Base-by-base conservation (phyloP, 2,329 filamentous ascomycete species). In the Epichloe typhina region DNA sequence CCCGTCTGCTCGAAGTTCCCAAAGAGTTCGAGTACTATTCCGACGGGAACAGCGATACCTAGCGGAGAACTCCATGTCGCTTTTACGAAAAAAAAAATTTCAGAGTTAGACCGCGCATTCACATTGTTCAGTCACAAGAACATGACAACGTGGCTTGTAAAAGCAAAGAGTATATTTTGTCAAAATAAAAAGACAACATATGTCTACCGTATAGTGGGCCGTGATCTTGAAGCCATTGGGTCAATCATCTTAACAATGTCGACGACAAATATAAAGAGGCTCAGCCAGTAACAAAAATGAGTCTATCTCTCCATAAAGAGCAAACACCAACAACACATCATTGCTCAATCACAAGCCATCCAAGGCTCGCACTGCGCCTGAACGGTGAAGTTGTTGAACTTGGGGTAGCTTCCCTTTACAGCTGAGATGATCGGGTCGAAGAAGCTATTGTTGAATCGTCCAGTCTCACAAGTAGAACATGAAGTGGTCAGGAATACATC, bases 391-490 rank as follows among this genome's bases (percentile, higher is more conserved):
- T 63, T 66, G 54, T 64, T 64, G 54, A 64, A 70, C 12, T 58
- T 55, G n/a, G 67, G 67, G 42, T 67, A 69, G 33, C 64, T 69
- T 61, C 66, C 66, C 53, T 69, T 60, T 48, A 69, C 58, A 5
- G 67, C 65, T n/a, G 56, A 56, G 40, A 69, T 63, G 49, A 69
- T 66, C 12, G 66, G 64, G 37, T 64, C 57, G 52, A 69, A 69
- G 53, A 68, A 69, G 37, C 59, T 55, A 9, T 60, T 56, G 55
- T 68, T 60, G 58, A 69, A 69, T 7, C 67, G 59, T 17, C 50
- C 57, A 35, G 59, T 62, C 43, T 69, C 65, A 47, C 67, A 69
- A 35, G 62, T 60, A 2, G 63, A 62, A 46, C 67, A 69, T 31
- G 66, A 63, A 0, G 64, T 65, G 4, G 58, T 57, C 31, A 68